A percentile compares a stretch with the other conserved stretches of the same genome.
phyloP scores from a whole-genome alignment of 2,329 filamentous ascomycete genomes.

The Balansia obtecta region DNA sequence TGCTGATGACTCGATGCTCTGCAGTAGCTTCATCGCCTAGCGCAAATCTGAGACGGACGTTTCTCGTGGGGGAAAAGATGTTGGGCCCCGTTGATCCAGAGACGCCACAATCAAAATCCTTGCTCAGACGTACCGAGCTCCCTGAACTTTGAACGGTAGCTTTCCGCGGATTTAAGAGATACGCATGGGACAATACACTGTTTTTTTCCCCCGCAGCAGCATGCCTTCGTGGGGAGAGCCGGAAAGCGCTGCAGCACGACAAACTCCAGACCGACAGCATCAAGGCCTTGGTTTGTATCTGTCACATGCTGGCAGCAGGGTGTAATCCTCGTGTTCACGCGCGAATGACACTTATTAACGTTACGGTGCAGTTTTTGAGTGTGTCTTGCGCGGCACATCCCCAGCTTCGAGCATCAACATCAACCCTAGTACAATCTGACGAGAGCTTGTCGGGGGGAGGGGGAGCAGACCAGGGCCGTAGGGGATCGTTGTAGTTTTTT shows the following conservation, averaged over 20 bases:
- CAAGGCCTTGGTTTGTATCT: background rate
- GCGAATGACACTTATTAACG: background rate
- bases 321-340: background rate
- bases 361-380: background rate
- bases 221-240: background rate
- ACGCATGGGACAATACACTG: background rate
- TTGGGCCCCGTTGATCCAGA: background rate
- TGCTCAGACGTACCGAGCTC: conserved; percentile 1
- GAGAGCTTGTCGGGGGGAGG: conserved; percentile 2
- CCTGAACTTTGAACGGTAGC: background rate
- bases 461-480: background rate
- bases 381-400: background rate
- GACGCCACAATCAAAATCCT: background rate
- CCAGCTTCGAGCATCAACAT: background rate
- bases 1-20: background rate
- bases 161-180: too few relatives aligned
- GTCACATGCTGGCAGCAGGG: background rate
- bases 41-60: background rate
- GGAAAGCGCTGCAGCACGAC: background rate
- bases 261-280: background rate
- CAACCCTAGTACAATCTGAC: conserved; percentile 1
- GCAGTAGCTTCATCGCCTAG: conserved; percentile 1
- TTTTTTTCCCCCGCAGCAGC: background rate
- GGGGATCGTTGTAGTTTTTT: too few relatives aligned
- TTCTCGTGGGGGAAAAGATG: too few relatives aligned